Evolutionary conservation across 2,329 filamentous ascomycete genomes (phyloP).

Genomic region (Alternaria arbusti): DNA sequence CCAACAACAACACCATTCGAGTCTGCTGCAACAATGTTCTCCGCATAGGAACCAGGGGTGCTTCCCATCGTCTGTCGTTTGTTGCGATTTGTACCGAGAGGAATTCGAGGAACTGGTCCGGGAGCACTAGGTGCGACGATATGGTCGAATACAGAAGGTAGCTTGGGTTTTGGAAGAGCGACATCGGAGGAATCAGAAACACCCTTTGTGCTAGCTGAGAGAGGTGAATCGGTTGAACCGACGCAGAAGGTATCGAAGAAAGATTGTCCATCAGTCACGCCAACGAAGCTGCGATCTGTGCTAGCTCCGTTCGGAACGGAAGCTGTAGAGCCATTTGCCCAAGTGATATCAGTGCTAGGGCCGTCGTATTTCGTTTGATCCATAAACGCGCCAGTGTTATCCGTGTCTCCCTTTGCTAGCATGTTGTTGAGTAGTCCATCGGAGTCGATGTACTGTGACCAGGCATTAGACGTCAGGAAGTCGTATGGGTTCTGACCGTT

Average conservation of each 20-base stretch:
- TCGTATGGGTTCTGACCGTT: conserved; percentile 34
- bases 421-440: conserved; percentile 32
- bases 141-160: not conserved
- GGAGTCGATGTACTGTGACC: conserved; percentile 28
- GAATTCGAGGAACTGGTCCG: conserved; percentile 28
- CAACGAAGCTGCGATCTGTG: conserved; percentile 28
- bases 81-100: conserved; percentile 23
- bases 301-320: conserved; percentile 25
- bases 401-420: conserved; percentile 32
- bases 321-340: conserved; percentile 36
- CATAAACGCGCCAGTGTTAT: conserved; percentile 23
- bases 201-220: conserved; percentile 10
- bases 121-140: conserved; percentile 12
- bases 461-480: conserved; percentile 27
- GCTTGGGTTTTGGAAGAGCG: not conserved
- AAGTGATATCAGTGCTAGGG: conserved; percentile 33
- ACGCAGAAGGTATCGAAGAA: conserved; percentile 48
- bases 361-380: conserved; percentile 27
- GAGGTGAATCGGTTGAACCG: conserved; percentile 9
- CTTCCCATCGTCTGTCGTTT: conserved; percentile 22
- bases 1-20: conserved; percentile 45
- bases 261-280: conserved; percentile 41
- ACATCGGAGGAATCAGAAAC: not conserved
- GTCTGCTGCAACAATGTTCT: conserved; percentile 16
- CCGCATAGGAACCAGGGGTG: conserved; percentile 11